Base-by-base conservation (phyloP, 2,329 filamentous ascomycete species). In the Botryosphaeria dothidea region DNA sequence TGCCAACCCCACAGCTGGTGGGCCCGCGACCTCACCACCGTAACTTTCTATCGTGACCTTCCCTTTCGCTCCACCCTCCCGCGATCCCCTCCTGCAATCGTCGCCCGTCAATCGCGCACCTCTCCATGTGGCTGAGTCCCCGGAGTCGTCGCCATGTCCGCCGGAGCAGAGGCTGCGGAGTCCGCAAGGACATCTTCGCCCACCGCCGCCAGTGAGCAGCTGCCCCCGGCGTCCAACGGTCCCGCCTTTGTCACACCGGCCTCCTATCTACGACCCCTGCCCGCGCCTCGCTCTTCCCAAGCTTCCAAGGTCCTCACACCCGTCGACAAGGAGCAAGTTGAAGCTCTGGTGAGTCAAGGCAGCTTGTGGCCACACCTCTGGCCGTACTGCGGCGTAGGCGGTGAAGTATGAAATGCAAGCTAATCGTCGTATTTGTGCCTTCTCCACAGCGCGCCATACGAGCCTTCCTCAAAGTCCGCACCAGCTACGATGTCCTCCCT, bases 401-500 rank as follows among this genome's bases (percentile, higher is more conserved):
- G 49, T 64, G 61, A 64, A 56, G 38, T 4, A 8, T 29, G 48
- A 31, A n/a, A 27, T 21, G 29, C 48, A 31, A 31, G 61, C 61
- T 36, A 36, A 54, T 7, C 19, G 38, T 13, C n/a, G 51, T 9
- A 25, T 19, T 19, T 52, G 54, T 29, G 43, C 13, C 19, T 4
- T 25, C 27, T 36, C 38, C 43, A 36, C 60, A 96, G 93, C 90
- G 90, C 83, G 90, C 91, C 68, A 93, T 98, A 73, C 91, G 95
- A 79, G 92, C 97, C 72, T 99, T 99, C 81, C 88, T 99, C 76
- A 96, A 93, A 79, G 90, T 96, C 71, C 90, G 95, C 75, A 98
- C 92, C 38, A 97, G 93, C 78, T 99, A 99, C 83, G 95, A 99
- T 81, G 95, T 99, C 70, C 85, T 99, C 54, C 95, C 95, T 19